Percentiles rank a stretch among this genome's conserved stretches.
These are phyloP conservation scores for Nitzschia sp. DNA, from an alignment of 108 stramenopile genomes.

Conservation along the genomic window DNA sequence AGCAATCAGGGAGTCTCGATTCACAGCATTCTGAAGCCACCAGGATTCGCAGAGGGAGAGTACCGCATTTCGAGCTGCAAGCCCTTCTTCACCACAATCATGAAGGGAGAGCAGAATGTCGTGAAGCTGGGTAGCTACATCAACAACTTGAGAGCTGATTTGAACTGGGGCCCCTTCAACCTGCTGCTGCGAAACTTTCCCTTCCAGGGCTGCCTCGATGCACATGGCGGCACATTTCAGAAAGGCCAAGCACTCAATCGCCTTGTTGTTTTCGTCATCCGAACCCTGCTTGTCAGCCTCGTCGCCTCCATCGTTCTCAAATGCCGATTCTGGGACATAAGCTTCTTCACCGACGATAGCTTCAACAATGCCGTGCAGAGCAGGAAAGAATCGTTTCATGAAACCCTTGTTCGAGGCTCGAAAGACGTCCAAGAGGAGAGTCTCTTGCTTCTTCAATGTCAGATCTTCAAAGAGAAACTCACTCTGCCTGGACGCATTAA, in stretches of 20 bases:
- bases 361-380: slow-evolving; percentile 27
- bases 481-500: slow-evolving; percentile 11
- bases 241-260: slow-evolving; percentile 46
- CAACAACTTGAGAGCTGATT: slow-evolving; percentile 63
- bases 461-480: slow-evolving; percentile 15
- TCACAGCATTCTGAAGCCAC: slow-evolving; percentile 77
- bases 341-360: slow-evolving; percentile 31
- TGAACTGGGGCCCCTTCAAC: neutral
- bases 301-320: slow-evolving; percentile 20
- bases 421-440: slow-evolving; percentile 19
- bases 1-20: slow-evolving; percentile 74
- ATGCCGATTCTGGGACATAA: slow-evolving; percentile 39
- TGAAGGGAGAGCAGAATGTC: slow-evolving; percentile 64
- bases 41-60: slow-evolving; percentile 82
- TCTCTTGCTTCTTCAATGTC: slow-evolving; percentile 33
- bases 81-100: slow-evolving; percentile 55
- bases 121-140: slow-evolving; percentile 66
- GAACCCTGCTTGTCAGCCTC: slow-evolving; percentile 1
- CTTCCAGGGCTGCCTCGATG: slow-evolving; percentile 52
- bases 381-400: slow-evolving; percentile 49
- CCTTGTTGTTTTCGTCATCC: slow-evolving; percentile 24
- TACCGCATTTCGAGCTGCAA: slow-evolving; percentile 56
- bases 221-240: slow-evolving; percentile 46
- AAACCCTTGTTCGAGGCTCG: slow-evolving; percentile 33
- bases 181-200: slow-evolving; percentile 15